Conservation (phyloP, 768 basidiomycete genomes). For the Candolleomyces efflorescens region DNA sequence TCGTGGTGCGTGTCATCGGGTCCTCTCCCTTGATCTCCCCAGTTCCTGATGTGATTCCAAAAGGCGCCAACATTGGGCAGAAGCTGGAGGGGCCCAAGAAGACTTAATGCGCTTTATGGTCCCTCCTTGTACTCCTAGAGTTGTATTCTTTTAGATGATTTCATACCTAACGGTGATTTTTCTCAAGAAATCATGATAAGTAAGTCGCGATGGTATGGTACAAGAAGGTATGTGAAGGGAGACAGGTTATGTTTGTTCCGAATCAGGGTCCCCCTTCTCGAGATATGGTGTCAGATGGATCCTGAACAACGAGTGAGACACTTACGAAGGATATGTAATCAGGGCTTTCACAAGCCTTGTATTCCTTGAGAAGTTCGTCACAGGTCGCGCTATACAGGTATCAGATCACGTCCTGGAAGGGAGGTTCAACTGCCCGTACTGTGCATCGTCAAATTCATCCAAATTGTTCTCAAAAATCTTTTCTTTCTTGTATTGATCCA, state of each 20-base stretch:
- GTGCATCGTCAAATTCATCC: conserved; percentile 97
- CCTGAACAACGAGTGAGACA: conserved; percentile 9
- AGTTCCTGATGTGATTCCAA: conserved; percentile 7
- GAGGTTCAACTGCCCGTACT: conserved; percentile 41
- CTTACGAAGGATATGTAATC: conserved; percentile 89
- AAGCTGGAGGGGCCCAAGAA: conserved; percentile 78
- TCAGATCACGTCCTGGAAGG: conserved; percentile 1
- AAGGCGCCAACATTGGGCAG: conserved; percentile 82
- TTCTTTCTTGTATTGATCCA: conserved; percentile 98
- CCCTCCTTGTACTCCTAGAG: conserved; percentile 2
- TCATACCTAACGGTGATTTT: neutral
- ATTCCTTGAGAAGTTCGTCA: conserved; percentile 87
- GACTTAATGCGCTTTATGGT: conserved; percentile 15
- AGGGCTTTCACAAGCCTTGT: conserved; percentile 92
- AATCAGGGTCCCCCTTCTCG: conserved; percentile 13
- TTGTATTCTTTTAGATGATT: neutral
- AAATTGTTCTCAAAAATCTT: conserved; percentile 90
- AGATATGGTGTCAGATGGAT: neutral
- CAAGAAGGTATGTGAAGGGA: neutral
- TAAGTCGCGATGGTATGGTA: neutral
- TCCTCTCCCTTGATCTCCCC: neutral
- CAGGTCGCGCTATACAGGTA: conserved; percentile 62
- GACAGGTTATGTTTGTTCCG: conserved; percentile 3
- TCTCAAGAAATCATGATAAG: neutral
- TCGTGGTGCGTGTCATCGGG: conserved; percentile 56